These are phyloP conservation scores for Cylindrotheca closterium DNA, from an alignment of 108 stramenopile species.

Conservation along the genomic window DNA sequence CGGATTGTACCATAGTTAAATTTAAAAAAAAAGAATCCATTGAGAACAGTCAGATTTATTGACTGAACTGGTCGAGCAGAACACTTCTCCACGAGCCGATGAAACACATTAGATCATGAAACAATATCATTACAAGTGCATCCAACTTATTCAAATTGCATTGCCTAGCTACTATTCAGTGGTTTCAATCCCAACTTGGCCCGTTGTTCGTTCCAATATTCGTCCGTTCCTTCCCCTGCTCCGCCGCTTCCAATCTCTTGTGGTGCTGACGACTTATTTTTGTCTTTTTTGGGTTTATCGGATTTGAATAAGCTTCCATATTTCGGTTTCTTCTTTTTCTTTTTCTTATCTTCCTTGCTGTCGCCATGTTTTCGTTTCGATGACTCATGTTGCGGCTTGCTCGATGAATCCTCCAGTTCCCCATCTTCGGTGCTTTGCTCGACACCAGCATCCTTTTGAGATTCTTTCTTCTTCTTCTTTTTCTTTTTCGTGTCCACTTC, in stretches of 20 bases:
- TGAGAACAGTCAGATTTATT: no score
- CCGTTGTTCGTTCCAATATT: slow-evolving; percentile 85
- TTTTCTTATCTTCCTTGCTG: slow-evolving; percentile 24
- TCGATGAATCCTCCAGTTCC: not conserved
- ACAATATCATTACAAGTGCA: no score
- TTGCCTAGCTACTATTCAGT: slow-evolving; percentile 59
- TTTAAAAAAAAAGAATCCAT: no score
- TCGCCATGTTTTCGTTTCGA: slow-evolving; percentile 12
- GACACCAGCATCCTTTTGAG: slow-evolving; percentile 7
- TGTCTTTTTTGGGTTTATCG: slow-evolving; percentile 14
- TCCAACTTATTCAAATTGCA: no score
- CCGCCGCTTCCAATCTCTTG: not conserved
- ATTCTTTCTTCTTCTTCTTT: slow-evolving; percentile 11
- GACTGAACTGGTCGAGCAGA: no score
- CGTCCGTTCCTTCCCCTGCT: slow-evolving; percentile 39
- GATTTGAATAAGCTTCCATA: slow-evolving; percentile 75
- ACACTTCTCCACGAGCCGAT: no score
- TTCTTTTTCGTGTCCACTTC: slow-evolving; percentile 20
- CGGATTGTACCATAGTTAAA: no score
- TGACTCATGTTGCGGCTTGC: not conserved
- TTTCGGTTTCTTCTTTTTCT: slow-evolving; percentile 35
- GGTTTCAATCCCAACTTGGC: slow-evolving; percentile 79
- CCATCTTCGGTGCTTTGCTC: not conserved
- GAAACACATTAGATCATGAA: no score
- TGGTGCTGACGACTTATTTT: slow-evolving; percentile 4